Conservation (phyloP, 352 stramenopile species). For the Blastocystis sp. region DNA sequence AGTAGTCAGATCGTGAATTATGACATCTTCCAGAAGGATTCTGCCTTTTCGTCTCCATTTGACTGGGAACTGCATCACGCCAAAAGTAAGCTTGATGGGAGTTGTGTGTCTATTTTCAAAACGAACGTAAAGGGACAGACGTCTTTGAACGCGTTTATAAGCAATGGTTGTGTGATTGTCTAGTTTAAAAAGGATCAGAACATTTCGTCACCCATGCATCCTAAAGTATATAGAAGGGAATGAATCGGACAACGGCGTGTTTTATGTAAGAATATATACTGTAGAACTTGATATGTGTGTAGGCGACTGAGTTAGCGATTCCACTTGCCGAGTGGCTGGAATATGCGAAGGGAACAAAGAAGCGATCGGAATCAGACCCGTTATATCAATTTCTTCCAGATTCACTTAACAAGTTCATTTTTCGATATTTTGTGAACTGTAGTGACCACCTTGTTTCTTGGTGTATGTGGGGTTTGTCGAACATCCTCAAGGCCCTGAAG, state of each 20-base stretch:
- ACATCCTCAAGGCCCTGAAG: conserved; percentile 41
- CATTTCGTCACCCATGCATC: conserved; percentile 37
- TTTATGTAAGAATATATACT: conserved; percentile 44
- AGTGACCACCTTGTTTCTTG: conserved; percentile 57
- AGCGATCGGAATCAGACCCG: not conserved
- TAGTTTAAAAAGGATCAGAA: conserved; percentile 60
- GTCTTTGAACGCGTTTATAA: conserved; percentile 23
- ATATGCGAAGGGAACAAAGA: conserved; percentile 43
- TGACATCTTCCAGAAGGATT: conserved; percentile 53
- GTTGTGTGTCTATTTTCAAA: conserved; percentile 33
- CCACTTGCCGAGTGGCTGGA: conserved; percentile 45
- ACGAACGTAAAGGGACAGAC: not conserved
- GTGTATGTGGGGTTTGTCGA: conserved; percentile 53
- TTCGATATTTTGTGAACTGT: not conserved
- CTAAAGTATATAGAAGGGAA: conserved; percentile 62
- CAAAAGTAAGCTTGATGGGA: conserved; percentile 45
- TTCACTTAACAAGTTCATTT: conserved; percentile 7
- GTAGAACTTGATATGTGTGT: not conserved
- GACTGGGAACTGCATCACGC: conserved; percentile 57
- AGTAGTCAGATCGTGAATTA: conserved; percentile 55
- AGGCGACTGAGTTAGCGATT: conserved; percentile 48
- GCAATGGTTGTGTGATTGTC: not conserved
- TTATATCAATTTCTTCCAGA: conserved; percentile 41
- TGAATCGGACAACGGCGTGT: conserved; percentile 51
- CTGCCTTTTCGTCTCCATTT: conserved; percentile 14